Conservation (phyloP, 2,329 filamentous ascomycete genomes). For the Botryotinia calthae region DNA sequence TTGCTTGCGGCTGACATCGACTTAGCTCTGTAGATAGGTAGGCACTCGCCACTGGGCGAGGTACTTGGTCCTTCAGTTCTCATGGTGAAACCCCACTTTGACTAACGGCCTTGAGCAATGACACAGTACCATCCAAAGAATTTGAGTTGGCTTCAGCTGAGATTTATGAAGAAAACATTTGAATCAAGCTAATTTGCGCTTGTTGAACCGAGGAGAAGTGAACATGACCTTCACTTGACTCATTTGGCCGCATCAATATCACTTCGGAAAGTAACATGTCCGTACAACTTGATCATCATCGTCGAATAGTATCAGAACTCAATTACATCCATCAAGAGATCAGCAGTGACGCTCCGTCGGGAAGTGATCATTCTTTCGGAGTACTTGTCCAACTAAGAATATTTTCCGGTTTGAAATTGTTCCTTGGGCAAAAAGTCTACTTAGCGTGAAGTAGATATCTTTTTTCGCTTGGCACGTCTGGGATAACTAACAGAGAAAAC, state of each 20-base stretch:
- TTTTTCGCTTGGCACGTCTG: neutral
- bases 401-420: neutral
- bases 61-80: neutral
- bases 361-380: neutral
- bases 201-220: neutral
- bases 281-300: neutral
- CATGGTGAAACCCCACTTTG: conserved; percentile 6
- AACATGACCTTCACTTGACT: neutral
- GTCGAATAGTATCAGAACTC: neutral
- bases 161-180: neutral
- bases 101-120: neutral
- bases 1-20: neutral
- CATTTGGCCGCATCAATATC: neutral
- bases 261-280: neutral
- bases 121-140: neutral
- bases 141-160: neutral
- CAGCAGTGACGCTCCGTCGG: neutral
- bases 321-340: neutral
- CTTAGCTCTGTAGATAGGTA: neutral
- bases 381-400: neutral
- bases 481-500: neutral
- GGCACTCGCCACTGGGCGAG: neutral
- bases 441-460: neutral
- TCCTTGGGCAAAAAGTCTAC: too few species aligned
- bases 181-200: neutral